Base-by-base conservation (phyloP, 352 stramenopile genomes). In the Phytophthora vignae region DNA sequence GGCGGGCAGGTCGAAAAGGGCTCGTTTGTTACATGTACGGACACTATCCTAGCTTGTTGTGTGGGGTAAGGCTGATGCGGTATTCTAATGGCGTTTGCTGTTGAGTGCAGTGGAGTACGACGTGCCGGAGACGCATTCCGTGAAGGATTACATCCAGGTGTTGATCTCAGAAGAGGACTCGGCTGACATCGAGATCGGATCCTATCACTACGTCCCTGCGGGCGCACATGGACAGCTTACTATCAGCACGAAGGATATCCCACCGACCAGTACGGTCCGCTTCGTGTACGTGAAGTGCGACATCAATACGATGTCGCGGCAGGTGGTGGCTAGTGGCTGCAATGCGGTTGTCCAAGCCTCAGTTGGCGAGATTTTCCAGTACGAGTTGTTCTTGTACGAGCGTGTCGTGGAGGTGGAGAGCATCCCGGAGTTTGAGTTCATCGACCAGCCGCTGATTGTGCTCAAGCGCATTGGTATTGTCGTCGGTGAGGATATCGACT, bases 201-300 rank as follows among this genome's bases (percentile, higher is more conserved):
- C 87, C 14, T 91, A 93, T 64, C 87, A 96, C 55, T 87, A 88
- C 40, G 87, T 96, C 0, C 89, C 87, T 4, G 58, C 69, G 1
- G 87, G 86, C 11, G 74, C 76, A 12, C 84, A 90, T 29, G 86
- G 89, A 1, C 87, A 93, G 40, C 83, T 95, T 22, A 93, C 86
- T 14, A 92, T 96, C 52, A 94, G 79, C 57, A 93, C 87, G 0
- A 81, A 94, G 64, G 84, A 90, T 9, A 84, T 94, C 10, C 68
- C 79, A 19, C 83, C 84, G 1, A 80, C 80, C 0, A 93, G 83
- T 64, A 93, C 79, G 0, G 85, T 94, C 53, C 89, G 87, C 6
- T 96, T 95, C 38, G 87, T 96, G 22, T 96, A 96, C 74, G 82
- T 96, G 25, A 94, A 96, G 59, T 88, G 84, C 58, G 89, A 96